Base-by-base conservation (phyloP, 371 early-diverging fungal species). In the Mucor lusitanicus region DNA sequence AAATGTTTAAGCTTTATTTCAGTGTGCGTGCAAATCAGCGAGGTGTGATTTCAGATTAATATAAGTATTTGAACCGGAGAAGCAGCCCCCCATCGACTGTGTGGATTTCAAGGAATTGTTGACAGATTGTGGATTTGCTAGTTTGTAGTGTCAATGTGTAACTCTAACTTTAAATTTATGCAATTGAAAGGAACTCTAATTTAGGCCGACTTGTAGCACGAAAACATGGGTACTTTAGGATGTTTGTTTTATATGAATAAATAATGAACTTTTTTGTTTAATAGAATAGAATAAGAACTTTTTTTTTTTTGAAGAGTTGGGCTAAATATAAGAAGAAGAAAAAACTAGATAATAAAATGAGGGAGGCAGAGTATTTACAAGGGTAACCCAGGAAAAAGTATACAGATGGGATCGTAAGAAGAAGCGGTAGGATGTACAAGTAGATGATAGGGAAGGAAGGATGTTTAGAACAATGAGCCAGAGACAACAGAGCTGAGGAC, bases 91-190 rank as follows among this genome's bases (percentile, higher is more conserved):
- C 23, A 27, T 23, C 17, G 40, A 40, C 40, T 30, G n/a, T 40
- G 12, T 53, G 53, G 53, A 53, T 53, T 53, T 53, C 53, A 53
- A 53, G 53, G 53, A 53, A 53, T 27, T 25, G 25, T 53, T 53
- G 53, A 53, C 53, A 53, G 53, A 53, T 53, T 27, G 15, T 40
- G 40, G 15, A 53, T 27, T n/a, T 53, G 40, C 40, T 40, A 40
- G 15, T 27, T 53, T 53, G 53, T 23, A 53, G 0, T 53, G 53
- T 53, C 53, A 8, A 21, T 12, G 53, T 53, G 53, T 53, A 53
- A 53, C 53, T 27, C 53, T 25, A 53, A 53, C 53, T 53, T 25
- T 53, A 53, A 53, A 53, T 53, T 53, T 27, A 27, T 23, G 53
- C 53, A 53, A 53, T 53, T 46, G 46, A 46, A 40, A 46, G 46